Evolutionary conservation across 305 asterid species (phyloP), one percentile per base, ranked within the genome.

Genomic region (Ajuga reptans): DNA sequence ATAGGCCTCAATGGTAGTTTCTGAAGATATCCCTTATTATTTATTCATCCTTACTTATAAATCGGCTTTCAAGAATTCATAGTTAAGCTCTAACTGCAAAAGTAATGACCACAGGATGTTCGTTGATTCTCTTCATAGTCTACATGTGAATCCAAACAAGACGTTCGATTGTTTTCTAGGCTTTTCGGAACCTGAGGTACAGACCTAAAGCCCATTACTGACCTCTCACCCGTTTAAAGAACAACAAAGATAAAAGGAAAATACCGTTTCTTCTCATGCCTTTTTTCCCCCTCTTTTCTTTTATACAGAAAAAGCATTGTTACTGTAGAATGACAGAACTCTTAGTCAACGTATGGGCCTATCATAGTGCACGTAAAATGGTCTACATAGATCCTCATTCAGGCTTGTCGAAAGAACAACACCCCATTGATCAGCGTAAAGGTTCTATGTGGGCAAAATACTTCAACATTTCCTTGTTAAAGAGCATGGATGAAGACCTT

Each of bases 401-500:
- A 3, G 97, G 99, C 31, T 67, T 52, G 46, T 63, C 84, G 79
- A 75, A 83, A 78, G 99, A 91, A 74, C 96, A 90, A 29, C 97
- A 93, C 73, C 89, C 80, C 1, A 24, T 93, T 31, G 90, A 87
- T 73, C 87, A 81, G 66, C 83, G 99, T 61, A 87, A 64, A 79
- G 92, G 87, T 67, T 84, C 80, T 46, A 84, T 91, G 95, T 93
- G 99, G 99, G 74, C 80, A 1, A 88, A 89, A 62, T 93, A 85
- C 83, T 89, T 93, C 83, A 84, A 87, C 76, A 14, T 46, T 11
- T 75, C 90, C 12, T 72, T 89, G 57, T 69, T 93, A 72, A 87
- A 89, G 80, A 89, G 84, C 50, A 93, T 93, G 97, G 99, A 93
- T 42, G 99, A 93, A 81, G 96, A 90, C 82, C 87, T 93, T 15